Base-by-base conservation (phyloP, 768 basidiomycete genomes). In the Pilatotrama ljubarskyi region DNA sequence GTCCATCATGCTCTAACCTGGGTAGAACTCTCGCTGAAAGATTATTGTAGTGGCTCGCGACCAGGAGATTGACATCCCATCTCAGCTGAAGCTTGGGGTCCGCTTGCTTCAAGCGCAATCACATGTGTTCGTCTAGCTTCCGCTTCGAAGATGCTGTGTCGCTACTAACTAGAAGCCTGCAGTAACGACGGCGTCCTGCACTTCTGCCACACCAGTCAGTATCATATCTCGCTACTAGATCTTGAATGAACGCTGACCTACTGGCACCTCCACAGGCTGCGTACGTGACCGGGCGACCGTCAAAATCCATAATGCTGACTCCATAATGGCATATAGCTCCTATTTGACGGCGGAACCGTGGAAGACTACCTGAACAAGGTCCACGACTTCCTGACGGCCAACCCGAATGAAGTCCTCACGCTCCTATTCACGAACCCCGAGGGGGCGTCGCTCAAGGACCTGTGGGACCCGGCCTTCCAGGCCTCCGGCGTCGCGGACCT, bases 401-500 rank as follows among this genome's bases (percentile, higher is more conserved):
- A 88, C 65, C 85, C 87, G 0, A 84, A 81, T 63, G 87, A 88
- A 61, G 84, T 88, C 41, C 58, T 88, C 49, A 85, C 86, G 0
- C 72, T 88, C 51, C 72, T 88, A 37, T 86, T 89, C 66, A 87
- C 87, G 38, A 88, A 88, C 68, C 84, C 82, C 4, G 86, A 87
- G 56, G 77, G 79, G 9, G 71, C 80, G 15, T 79, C 82, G 1
- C 73, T 84, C 11, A 66, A 74, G 5, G 73, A 73, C 5, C 69
- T 79, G 6, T 86, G 83, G 81, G 78, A 78, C 35, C 81, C 82
- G 1, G 73, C 78, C 0, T 87, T 87, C 69, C 76, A 80, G 40
- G 43, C 70, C 1, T 74, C 84, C 11, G 84, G 85, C 69, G 69
- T 74, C 62, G 70, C 65, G 25, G 57, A 64, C 18, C 63, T 72